phyloP scores from a whole-genome alignment of 345 rosid genomes.

The Eutrema japonicum region DNA sequence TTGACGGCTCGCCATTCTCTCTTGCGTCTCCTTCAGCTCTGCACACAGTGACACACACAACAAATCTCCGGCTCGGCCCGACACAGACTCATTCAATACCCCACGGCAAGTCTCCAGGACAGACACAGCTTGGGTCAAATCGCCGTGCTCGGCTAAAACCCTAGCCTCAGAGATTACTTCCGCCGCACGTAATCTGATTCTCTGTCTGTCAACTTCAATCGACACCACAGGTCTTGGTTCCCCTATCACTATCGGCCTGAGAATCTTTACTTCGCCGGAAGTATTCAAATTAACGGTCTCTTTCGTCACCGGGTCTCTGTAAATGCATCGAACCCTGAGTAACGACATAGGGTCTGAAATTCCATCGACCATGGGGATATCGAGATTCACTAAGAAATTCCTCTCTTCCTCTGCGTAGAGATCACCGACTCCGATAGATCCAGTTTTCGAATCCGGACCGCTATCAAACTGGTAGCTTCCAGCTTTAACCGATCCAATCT shows the following conservation, averaged over 20 bases:
- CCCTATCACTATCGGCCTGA: constrained; percentile 55
- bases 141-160: constrained; percentile 74
- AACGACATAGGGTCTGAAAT: constrained; percentile 57
- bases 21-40: constrained; percentile 92
- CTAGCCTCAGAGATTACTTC: constrained; percentile 90
- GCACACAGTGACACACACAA: constrained; percentile 70
- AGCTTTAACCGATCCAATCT: constrained; percentile 68
- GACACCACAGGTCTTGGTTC: constrained; percentile 53
- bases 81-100: constrained; percentile 58
- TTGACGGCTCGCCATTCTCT: constrained; percentile 84
- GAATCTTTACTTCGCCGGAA: constrained; percentile 58
- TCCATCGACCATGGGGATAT: constrained; percentile 62
- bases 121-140: constrained; percentile 71
- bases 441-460: constrained; percentile 52
- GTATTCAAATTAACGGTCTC: constrained; percentile 50
- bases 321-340: constrained; percentile 67
- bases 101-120: constrained; percentile 67
- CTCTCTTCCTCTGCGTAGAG: constrained; percentile 97
- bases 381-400: constrained; percentile 77
- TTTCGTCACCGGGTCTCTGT: constrained; percentile 70
- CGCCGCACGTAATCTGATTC: constrained; percentile 84
- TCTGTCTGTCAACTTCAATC: constrained; percentile 88
- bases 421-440: constrained; percentile 77
- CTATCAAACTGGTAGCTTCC: constrained; percentile 69
- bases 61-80: constrained; percentile 65